Evolutionary conservation across 768 basidiomycete genomes (phyloP).

Genomic region (Amanita pseudoporphyria): DNA sequence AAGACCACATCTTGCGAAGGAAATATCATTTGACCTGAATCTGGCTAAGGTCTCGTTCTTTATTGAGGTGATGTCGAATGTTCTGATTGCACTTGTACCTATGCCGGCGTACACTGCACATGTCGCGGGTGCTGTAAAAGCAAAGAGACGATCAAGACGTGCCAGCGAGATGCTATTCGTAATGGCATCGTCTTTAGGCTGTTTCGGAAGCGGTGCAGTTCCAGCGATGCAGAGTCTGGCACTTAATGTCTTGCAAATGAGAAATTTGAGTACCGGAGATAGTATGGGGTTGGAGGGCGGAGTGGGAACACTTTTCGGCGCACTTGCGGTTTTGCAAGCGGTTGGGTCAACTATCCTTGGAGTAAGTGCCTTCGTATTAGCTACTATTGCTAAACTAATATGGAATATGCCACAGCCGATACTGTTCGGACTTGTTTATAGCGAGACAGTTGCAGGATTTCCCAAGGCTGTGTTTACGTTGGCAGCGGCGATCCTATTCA

Average conservation of each 20-base stretch:
- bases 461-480: constrained; percentile 64
- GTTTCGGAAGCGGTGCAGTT: constrained; percentile 54
- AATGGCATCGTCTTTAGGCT: constrained; percentile 45
- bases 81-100: constrained; percentile 46
- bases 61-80: constrained; percentile 56
- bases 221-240: constrained; percentile 71
- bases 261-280: constrained; percentile 23
- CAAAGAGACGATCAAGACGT: constrained; percentile 10
- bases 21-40: constrained; percentile 62
- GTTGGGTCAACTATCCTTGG: constrained; percentile 58
- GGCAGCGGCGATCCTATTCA: constrained; percentile 40
- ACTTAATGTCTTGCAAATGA: constrained; percentile 46
- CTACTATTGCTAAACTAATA: background rate
- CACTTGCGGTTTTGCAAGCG: constrained; percentile 62
- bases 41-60: constrained; percentile 53
- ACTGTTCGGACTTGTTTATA: constrained; percentile 65
- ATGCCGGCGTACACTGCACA: constrained; percentile 28
- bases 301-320: constrained; percentile 58
- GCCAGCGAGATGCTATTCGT: constrained; percentile 46
- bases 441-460: constrained; percentile 52
- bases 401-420: constrained; percentile 36
- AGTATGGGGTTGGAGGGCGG: constrained; percentile 16
- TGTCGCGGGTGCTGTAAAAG: constrained; percentile 2
- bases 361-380: constrained; percentile 19
- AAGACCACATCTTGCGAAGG: constrained; percentile 43